Base-by-base conservation (phyloP, 768 basidiomycete species). In the Pleurotus ostreatus region DNA sequence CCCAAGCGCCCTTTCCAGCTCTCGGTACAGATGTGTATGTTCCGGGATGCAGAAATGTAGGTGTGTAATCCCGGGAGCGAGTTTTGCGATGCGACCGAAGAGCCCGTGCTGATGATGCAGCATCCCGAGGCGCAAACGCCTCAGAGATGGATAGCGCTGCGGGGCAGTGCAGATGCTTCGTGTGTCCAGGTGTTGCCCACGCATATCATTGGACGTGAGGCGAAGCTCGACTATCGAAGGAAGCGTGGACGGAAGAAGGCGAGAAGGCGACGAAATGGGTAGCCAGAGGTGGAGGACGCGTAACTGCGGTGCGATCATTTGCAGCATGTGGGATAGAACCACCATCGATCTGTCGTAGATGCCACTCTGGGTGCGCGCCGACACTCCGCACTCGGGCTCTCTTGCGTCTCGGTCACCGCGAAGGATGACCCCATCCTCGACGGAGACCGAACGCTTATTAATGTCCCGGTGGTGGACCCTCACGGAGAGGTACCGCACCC, bases 81-180 rank as follows among this genome's bases (percentile, higher is more conserved):
- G 60, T 40, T 56, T 13, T 2, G 65, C 59, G 48, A 70, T 64
- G 44, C 61, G 60, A 22, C 61, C 61, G 59, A 70, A 66, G 7
- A 68, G 61, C 23, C 55, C 46, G 16, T 44, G 20, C 8, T 53
- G 51, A 11, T 53, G 51, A 23, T 53, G 51, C 18, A 53, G 38
- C 37, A 53, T 40, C 20, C 51, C 51, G n/a, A 53, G 51, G 16
- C 51, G 51, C 37, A 53, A 25, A 22, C 51, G 51, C 39, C 38
- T 53, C 37, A 53, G 51, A 13, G 51, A 53, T 11, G 51, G 51
- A 53, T 53, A 53, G 51, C 51, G 20, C 39, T 49, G 48, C 12
- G 48, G n/a, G 11, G 20, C 48, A 7, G 48, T 15, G n/a, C n/a
- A 30, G 26, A 49, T 12, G 15, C 18, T 49, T 5, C 30, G 48